Base-by-base conservation (phyloP, 441 rosid genomes). In the Pelargonium fulgidum region DNA sequence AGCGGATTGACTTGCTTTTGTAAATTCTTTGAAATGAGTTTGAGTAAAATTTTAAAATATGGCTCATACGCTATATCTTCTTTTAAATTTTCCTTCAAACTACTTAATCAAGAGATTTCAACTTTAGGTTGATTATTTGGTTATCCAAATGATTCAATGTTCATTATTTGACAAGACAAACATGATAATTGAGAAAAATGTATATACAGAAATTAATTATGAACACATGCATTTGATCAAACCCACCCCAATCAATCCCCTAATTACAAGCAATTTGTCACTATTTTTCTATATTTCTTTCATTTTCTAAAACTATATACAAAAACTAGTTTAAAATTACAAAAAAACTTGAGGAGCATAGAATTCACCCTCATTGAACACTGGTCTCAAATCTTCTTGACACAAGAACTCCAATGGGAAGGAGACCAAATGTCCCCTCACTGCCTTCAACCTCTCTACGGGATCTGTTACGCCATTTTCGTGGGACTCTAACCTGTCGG, bases 271-370 rank as follows among this genome's bases (percentile, higher is more conserved):
- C 44, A 41, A 41, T 41, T 41, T 41, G 44, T 41, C 11, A 41
- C 1, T 41, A 7, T 41, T 41, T 41, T 41, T 41, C 44, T 41
- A 41, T 61, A 16, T 17, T 56, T 6, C 22, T 56, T 56, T 6
- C 20, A 7, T 56, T 56, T 56, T 56, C 24, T 17, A 17, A 19
- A 56, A 7, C 24, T 56, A 56, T 56, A 61, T 22, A 61, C 64
- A 62, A 7, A 62, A 62, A 62, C 16, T 22, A 33, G 39, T 1
- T 24, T 20, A 9, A 22, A 3, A 0, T 62, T 62, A 95, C 72
- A 92, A 86, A 72, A 95, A 95, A 81, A 96, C 98, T 75, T 89
- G 98, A 68, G 97, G 87, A 72, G 98, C 97, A 72, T 95, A 95
- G 77, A 85, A 96, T 80, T 93, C 98, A 66, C 99, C 93, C 84